Percentiles rank a stretch among this genome's conserved stretches.
Conservation (phyloP, 1,284 basidiomycete genomes). For the Gymnopus androsaceus region DNA sequence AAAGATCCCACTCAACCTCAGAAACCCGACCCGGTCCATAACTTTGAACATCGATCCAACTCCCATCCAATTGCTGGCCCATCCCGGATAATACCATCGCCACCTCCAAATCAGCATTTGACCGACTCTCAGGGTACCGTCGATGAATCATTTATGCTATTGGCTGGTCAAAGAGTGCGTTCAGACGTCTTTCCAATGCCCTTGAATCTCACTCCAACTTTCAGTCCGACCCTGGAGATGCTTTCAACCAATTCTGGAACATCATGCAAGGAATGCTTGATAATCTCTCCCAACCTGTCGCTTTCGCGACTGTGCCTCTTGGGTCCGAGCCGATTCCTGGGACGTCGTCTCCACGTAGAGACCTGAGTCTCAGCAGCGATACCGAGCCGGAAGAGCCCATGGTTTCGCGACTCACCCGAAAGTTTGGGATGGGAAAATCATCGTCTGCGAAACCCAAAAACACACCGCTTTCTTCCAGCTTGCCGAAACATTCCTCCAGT, state of each 20-base stretch:
- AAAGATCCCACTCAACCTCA: conserved; percentile 70
- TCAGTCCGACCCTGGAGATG: conserved; percentile 74
- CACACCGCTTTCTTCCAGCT: background rate
- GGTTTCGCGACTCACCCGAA: conserved; percentile 49
- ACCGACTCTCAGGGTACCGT: conserved; percentile 74
- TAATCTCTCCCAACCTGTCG: conserved; percentile 79
- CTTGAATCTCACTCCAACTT: background rate
- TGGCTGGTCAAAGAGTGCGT: conserved; percentile 67
- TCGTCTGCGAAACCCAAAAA: conserved; percentile 5
- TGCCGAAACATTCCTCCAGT: background rate
- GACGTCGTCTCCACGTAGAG: conserved; percentile 34
- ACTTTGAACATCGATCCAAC: conserved; percentile 21
- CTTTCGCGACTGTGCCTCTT: conserved; percentile 80
- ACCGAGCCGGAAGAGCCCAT: conserved; percentile 65
- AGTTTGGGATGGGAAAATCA: conserved; percentile 39
- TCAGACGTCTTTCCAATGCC: background rate
- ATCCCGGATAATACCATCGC: conserved; percentile 37
- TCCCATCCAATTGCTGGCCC: conserved; percentile 20
- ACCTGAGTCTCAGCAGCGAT: conserved; percentile 60
- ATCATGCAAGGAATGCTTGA: conserved; percentile 82
- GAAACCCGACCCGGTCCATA: conserved; percentile 37
- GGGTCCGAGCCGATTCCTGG: conserved; percentile 39
- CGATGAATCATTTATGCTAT: conserved; percentile 83
- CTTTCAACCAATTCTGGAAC: conserved; percentile 84
- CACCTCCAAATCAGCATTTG: conserved; percentile 47